These are phyloP conservation scores for Vararia minispora DNA, from an alignment of 768 basidiomycete species.

Conservation along the genomic window DNA sequence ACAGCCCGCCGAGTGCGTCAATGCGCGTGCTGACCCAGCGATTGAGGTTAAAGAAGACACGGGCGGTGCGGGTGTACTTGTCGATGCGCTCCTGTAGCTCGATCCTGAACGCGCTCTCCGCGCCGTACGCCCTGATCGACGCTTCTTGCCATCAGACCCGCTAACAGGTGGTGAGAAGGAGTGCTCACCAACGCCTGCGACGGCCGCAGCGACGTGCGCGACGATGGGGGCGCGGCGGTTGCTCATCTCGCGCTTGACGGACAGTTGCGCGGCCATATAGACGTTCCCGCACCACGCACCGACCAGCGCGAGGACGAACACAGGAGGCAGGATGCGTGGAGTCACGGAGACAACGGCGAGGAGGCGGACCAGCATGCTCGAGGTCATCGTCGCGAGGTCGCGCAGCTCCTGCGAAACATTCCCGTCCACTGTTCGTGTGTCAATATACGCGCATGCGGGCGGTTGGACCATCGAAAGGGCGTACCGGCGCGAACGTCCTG, in stretches of 20 bases:
- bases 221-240: constrained; percentile 37
- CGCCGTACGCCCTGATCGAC: constrained; percentile 47
- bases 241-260: constrained; percentile 46
- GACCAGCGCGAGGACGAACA: constrained; percentile 22
- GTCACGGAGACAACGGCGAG: constrained; percentile 25
- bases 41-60: constrained; percentile 37
- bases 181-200: constrained; percentile 34
- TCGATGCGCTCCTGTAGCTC: constrained; percentile 37
- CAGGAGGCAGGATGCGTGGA: constrained; percentile 30
- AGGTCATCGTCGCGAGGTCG: constrained; percentile 20
- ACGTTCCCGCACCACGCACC: constrained; percentile 34
- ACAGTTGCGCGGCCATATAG: constrained; percentile 45
- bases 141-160: constrained; percentile 13
- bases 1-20: constrained; percentile 42
- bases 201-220: constrained; percentile 39
- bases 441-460: too few relatives aligned
- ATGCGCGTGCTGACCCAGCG: constrained; percentile 42
- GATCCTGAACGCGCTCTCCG: constrained; percentile 29
- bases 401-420: constrained; percentile 19
- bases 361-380: constrained; percentile 25
- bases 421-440: constrained; percentile 28
- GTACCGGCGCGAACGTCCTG: constrained; percentile 59
- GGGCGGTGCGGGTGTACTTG: constrained; percentile 28
- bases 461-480: too few relatives aligned
- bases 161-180: too few relatives aligned